Base-by-base conservation (phyloP, 805 yeast genomes). In the Teunomyces funiuensis region DNA sequence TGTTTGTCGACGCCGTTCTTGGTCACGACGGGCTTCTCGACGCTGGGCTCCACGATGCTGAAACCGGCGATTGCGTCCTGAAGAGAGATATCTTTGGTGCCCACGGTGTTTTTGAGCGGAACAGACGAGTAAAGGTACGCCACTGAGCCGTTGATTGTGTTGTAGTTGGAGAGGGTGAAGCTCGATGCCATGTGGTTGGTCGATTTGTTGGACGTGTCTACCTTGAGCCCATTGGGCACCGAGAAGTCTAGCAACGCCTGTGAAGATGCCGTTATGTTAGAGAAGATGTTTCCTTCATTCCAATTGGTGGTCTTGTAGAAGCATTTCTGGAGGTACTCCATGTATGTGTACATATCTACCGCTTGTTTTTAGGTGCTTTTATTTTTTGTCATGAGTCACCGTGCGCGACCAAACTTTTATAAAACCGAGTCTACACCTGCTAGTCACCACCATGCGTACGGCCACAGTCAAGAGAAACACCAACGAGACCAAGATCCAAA, bases 401-500 rank as follows among this genome's bases (percentile, higher is more conserved):
- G n/a, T n/a, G n/a, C n/a, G n/a, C 1, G 8, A n/a, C 14, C 29
- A 14, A 27, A 9, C 15, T 26, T 26, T 11, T 9, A n/a, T n/a
- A 11, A n/a, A n/a, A n/a, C n/a, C n/a, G n/a, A n/a, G n/a, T n/a
- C n/a, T n/a, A n/a, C n/a, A n/a, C n/a, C 11, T 9, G 6, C 11
- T 7, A 28, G 6, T 14, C 7, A 5, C 8, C 25, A 40, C 36
- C 46, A 28, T 41, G 33, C 44, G 58, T 41, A 41, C 55, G n/a
- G 82, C 88, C 2, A 62, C 73, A 25, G 57, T 83, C n/a, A 67
- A 65, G 36, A 66, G 99, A 57, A 73, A 77, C 45, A 93, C 99
- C 23, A 93, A 93, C 69, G 99, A 93, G 63, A 93, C 99, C 11
- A 87, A 82, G 60, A 88, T 93, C 54, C 93, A 88, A 62, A 82